A percentile compares a stretch with the other conserved stretches of the same genome.
Conservation (phyloP, 441 rosid genomes). For the Arabidopsis hybrid region DNA sequence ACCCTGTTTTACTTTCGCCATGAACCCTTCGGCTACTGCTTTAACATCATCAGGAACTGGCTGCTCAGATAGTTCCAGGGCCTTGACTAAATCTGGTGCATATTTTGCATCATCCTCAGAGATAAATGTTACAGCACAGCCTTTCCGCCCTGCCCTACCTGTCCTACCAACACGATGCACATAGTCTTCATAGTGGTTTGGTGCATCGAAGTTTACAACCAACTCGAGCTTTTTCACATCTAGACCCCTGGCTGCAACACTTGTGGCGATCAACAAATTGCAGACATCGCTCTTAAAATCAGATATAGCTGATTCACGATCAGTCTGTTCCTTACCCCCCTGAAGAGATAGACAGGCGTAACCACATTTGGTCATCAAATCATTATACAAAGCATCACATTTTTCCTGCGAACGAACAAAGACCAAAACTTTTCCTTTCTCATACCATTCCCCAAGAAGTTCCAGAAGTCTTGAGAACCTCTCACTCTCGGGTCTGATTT, state of each 20-base stretch:
- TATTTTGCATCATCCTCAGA: slow-evolving; percentile 88
- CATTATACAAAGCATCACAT: slow-evolving; percentile 74
- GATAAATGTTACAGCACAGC: slow-evolving; percentile 89
- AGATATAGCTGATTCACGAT: slow-evolving; percentile 84
- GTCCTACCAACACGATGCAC: slow-evolving; percentile 96
- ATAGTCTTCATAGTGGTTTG: slow-evolving; percentile 88
- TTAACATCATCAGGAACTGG: slow-evolving; percentile 85
- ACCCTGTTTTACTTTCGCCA: slow-evolving; percentile 89
- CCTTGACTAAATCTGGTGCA: slow-evolving; percentile 93
- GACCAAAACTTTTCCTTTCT: slow-evolving; percentile 82
- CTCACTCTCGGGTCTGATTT: slow-evolving; percentile 87
- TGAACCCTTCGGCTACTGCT: slow-evolving; percentile 81
- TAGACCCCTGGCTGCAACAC: slow-evolving; percentile 92
- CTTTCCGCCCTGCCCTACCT: slow-evolving; percentile 90
- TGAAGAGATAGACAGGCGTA: slow-evolving; percentile 92
- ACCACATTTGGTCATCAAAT: slow-evolving; percentile 64
- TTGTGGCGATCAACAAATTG: slow-evolving; percentile 86
- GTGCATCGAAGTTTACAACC: slow-evolving; percentile 81
- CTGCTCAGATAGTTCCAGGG: slow-evolving; percentile 90
- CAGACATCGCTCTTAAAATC: slow-evolving; percentile 85
- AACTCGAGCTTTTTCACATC: slow-evolving; percentile 96
- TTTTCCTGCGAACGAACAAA: slow-evolving; percentile 90
- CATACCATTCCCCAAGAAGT: slow-evolving; percentile 90
- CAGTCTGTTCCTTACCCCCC: slow-evolving; percentile 95
- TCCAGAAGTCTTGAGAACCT: slow-evolving; percentile 80